Evolutionary conservation across 441 rosid species (phyloP).

Genomic region (Corymbia calophylla): DNA sequence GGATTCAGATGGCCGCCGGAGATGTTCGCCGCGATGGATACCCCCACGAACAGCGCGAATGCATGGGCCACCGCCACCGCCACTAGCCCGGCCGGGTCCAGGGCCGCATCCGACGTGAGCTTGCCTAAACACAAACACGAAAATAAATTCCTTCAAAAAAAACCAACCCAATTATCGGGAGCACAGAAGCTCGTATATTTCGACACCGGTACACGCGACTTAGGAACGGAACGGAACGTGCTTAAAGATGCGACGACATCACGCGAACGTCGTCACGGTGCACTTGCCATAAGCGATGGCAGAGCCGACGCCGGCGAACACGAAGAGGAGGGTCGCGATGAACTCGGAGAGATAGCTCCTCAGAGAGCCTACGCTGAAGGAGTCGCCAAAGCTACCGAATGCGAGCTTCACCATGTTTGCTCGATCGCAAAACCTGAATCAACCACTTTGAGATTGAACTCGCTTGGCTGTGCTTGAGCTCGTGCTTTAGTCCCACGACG

Average conservation of each 20-base stretch:
- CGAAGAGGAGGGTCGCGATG: slow-evolving; percentile 79
- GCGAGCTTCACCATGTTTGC: slow-evolving; percentile 59
- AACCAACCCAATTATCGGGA: background rate
- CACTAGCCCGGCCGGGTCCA: slow-evolving; percentile 77
- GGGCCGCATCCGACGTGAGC: slow-evolving; percentile 59
- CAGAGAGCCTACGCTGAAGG: slow-evolving; percentile 58
- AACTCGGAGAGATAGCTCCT: slow-evolving; percentile 73
- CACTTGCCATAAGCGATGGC: slow-evolving; percentile 64
- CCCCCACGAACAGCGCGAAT: slow-evolving; percentile 74
- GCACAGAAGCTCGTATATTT: background rate
- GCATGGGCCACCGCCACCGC: slow-evolving; percentile 87
- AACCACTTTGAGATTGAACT: background rate
- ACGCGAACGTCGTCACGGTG: background rate
- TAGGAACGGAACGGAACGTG: background rate
- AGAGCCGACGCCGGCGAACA: slow-evolving; percentile 89
- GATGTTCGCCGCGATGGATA: slow-evolving; percentile 81
- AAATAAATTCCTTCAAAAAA: background rate
- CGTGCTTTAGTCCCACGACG: background rate
- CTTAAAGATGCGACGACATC: background rate
- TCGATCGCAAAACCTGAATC: background rate
- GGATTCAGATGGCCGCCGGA: slow-evolving; percentile 93
- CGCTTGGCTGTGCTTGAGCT: background rate
- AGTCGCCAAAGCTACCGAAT: slow-evolving; percentile 67
- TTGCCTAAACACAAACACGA: slow-evolving; percentile 19
- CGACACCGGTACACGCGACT: background rate